phyloP scores from a whole-genome alignment of 108 stramenopile species.

The Craspedostauros australis region DNA sequence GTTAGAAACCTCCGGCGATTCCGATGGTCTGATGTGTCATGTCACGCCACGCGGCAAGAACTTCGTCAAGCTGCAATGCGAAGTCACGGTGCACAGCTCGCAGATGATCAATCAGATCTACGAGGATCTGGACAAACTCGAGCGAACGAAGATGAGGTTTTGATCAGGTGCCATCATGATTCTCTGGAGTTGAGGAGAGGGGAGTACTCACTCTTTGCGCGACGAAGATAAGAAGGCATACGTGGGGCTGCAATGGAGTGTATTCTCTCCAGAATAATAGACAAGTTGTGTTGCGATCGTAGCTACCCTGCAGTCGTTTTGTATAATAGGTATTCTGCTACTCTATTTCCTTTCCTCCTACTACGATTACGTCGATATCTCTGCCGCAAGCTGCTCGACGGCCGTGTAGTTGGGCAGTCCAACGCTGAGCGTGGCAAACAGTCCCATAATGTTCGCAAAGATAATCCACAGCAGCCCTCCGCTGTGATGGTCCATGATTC shows the following conservation, averaged over 20 bases:
- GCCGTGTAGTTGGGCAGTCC: conserved; percentile 17
- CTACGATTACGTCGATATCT: conserved; percentile 8
- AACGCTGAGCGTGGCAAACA: conserved; percentile 14
- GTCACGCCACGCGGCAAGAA: conserved; percentile 59
- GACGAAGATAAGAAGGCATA: too few species aligned
- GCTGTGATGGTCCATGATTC: conserved; percentile 3
- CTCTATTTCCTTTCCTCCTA: too few species aligned
- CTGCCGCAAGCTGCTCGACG: conserved; percentile 9
- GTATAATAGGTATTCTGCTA: background rate
- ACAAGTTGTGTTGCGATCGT: background rate
- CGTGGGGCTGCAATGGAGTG: too few species aligned
- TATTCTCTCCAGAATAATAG: background rate
- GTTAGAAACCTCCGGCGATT: conserved; percentile 36
- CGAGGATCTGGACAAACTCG: conserved; percentile 50
- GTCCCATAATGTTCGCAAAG: conserved; percentile 31
- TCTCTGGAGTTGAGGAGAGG: too few species aligned
- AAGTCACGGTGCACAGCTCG: conserved; percentile 54
- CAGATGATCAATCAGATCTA: conserved; percentile 62
- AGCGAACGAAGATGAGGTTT: conserved; percentile 65
- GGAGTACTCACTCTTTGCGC: too few species aligned
- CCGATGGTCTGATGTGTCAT: conserved; percentile 27
- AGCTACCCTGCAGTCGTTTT: background rate
- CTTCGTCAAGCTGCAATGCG: conserved; percentile 49
- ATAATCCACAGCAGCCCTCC: conserved; percentile 20
- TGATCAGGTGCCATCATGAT: too few species aligned